These are phyloP conservation scores for Venturia aucupariae DNA, from an alignment of 2,329 filamentous ascomycete genomes.

Conservation along the genomic window DNA sequence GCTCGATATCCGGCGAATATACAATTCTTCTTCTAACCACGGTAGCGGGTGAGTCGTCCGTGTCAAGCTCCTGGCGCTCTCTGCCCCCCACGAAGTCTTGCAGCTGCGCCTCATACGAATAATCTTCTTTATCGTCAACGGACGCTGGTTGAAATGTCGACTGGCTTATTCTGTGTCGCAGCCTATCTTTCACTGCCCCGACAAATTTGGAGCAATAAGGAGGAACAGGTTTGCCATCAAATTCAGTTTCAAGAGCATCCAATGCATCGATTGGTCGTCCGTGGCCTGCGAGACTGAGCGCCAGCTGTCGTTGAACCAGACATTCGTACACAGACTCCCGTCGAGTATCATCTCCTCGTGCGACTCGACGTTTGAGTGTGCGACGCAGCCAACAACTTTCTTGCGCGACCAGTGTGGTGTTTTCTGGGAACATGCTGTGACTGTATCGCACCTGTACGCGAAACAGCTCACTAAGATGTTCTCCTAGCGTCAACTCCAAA, in stretches of 20 bases:
- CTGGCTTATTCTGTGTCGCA: not conserved
- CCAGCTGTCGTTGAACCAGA: conserved; percentile 6
- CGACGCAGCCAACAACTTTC: conserved; percentile 12
- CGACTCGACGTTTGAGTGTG: not conserved
- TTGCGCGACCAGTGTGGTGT: not conserved
- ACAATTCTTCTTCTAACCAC: not conserved
- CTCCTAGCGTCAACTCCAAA: conserved; percentile 10
- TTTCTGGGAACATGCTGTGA: conserved; percentile 10
- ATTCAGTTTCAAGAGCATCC: not conserved
- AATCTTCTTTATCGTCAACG: not conserved
- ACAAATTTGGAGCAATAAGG: not conserved
- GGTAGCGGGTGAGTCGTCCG: conserved; percentile 7
- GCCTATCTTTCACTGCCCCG: not conserved
- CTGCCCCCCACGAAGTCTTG: not conserved
- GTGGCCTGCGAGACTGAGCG: conserved; percentile 2
- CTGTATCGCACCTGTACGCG: conserved; percentile 9
- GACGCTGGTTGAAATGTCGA: not conserved
- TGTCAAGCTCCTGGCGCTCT: conserved; percentile 1
- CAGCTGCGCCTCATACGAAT: not conserved
- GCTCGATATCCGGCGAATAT: conserved; percentile 5
- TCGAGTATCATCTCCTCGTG: not conserved
- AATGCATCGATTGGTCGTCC: not conserved
- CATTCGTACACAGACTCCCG: not conserved
- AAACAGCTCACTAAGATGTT: conserved; percentile 13
- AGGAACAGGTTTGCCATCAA: not conserved